Percentiles rank a stretch among this genome's conserved stretches.
Evolutionary conservation across 495 filamentous ascomycete genomes (phyloP).

Genomic region (Hyaloscypha variabilis): DNA sequence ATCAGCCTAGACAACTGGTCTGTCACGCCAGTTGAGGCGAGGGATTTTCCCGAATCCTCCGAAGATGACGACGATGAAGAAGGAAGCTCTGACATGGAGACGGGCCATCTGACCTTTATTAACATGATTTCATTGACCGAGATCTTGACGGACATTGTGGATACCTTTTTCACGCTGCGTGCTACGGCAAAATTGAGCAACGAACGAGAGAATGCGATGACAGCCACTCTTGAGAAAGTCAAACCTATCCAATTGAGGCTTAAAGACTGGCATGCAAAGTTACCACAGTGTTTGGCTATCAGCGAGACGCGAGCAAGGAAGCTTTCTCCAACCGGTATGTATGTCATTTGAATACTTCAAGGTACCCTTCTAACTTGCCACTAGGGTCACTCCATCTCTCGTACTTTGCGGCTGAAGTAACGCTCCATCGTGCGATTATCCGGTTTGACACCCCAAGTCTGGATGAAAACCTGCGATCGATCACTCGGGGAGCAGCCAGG

Average conservation of each 20-base stretch:
- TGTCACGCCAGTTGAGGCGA: conserved; percentile 63
- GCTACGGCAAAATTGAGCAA: conserved; percentile 45
- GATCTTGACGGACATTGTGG: conserved; percentile 75
- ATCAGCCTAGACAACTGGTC: conserved; percentile 81
- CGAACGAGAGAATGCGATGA: conserved; percentile 44
- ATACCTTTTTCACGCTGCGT: conserved; percentile 75
- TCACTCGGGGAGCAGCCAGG: conserved; percentile 88
- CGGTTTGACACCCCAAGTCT: conserved; percentile 49
- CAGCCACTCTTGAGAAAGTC: conserved; percentile 67
- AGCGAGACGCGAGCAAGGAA: conserved; percentile 49
- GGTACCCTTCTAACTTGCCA: background rate
- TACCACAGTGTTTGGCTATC: conserved; percentile 68
- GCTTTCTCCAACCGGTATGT: conserved; percentile 20
- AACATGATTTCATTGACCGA: conserved; percentile 74
- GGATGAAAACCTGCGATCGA: conserved; percentile 78
- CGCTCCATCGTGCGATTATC: conserved; percentile 79
- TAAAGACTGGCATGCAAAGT: conserved; percentile 73
- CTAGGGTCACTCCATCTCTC: conserved; percentile 76
- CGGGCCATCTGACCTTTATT: conserved; percentile 66
- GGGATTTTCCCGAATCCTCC: conserved; percentile 72
- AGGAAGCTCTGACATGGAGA: conserved; percentile 64
- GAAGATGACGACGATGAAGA: conserved; percentile 58
- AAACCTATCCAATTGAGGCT: conserved; percentile 83
- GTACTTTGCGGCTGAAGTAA: conserved; percentile 84
- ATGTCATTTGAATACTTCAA: too few relatives aligned